phyloP scores from a whole-genome alignment of 805 yeast species.

The Metschnikowia lunata region DNA sequence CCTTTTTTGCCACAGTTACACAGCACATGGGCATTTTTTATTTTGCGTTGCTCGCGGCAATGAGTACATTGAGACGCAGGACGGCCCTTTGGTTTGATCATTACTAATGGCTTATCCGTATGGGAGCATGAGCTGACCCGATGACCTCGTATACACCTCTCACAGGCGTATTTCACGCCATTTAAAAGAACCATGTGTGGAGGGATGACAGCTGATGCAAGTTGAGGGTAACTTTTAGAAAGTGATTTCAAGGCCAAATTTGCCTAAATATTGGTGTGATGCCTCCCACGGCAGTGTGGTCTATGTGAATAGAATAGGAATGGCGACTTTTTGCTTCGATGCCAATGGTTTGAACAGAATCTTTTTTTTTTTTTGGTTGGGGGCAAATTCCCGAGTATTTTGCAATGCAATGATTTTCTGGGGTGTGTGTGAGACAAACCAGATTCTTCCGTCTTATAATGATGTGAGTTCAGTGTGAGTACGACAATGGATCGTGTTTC shows the following conservation, averaged over 20 bases:
- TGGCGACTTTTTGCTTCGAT: too few species aligned
- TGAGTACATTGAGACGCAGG: constrained; percentile 90
- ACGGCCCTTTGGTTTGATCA: constrained; percentile 95
- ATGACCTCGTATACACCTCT: constrained; percentile 93
- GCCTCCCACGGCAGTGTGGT: too few species aligned
- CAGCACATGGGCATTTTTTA: constrained; percentile 59
- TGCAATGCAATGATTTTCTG: neutral
- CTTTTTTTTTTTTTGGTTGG: too few species aligned
- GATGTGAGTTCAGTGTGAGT: neutral
- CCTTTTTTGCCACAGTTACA: constrained; percentile 68
- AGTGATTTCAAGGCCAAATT: too few species aligned
- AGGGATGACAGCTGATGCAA: too few species aligned
- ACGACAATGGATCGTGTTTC: too few species aligned
- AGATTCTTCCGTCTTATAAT: neutral
- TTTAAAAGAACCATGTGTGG: constrained; percentile 75
- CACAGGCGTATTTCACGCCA: constrained; percentile 95
- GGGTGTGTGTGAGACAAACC: neutral
- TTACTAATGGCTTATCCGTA: constrained; percentile 81
- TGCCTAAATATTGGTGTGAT: too few species aligned
- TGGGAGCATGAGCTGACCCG: constrained; percentile 93
- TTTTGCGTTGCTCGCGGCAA: constrained; percentile 71
- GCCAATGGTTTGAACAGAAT: too few species aligned
- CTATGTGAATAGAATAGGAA: too few species aligned
- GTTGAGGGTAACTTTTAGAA: too few species aligned
- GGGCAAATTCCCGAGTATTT: too few species aligned